Conservation (phyloP, 2,329 filamentous ascomycete species). For the Aspergillus pseudonomiae region DNA sequence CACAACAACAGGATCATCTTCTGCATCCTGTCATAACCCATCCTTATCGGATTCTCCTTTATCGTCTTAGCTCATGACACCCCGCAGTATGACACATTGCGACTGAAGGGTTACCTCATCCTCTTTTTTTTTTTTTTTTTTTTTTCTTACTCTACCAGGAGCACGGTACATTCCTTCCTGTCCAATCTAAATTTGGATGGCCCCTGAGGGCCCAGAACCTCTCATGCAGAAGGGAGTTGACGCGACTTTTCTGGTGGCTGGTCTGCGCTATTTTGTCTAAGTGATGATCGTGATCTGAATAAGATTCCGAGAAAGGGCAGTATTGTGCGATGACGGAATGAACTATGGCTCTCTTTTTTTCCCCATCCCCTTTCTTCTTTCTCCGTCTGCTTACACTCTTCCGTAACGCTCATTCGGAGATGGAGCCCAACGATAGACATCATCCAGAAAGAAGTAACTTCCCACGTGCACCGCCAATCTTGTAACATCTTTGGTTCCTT, state of each 20-base stretch:
- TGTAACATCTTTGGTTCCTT: not conserved
- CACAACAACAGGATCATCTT: not conserved
- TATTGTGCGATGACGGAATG: not conserved
- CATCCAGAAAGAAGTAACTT: not conserved
- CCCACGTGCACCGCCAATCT: conserved; percentile 3
- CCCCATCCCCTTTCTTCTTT: not conserved
- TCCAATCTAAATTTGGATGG: conserved; percentile 13
- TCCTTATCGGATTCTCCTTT: not conserved
- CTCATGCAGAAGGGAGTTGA: not conserved
- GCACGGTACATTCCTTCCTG: not conserved
- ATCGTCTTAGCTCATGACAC: conserved; percentile 4
- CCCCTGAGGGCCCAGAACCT: conserved; percentile 27
- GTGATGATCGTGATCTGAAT: not conserved
- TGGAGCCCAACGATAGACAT: not conserved
- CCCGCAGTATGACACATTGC: conserved; percentile 5
- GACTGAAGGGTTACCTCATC: conserved; percentile 3
- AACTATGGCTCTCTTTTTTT: too few relatives aligned
- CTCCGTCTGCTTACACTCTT: not conserved
- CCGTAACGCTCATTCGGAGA: not conserved
- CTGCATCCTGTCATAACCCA: not conserved
- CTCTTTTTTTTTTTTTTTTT: not conserved
- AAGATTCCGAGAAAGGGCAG: not conserved
- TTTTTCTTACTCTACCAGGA: not conserved
- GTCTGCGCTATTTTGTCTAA: conserved; percentile 7
- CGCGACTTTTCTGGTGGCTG: conserved; percentile 2